phyloP scores from a whole-genome alignment of 768 basidiomycete species.

The Chalciporus sphaerocephalus region DNA sequence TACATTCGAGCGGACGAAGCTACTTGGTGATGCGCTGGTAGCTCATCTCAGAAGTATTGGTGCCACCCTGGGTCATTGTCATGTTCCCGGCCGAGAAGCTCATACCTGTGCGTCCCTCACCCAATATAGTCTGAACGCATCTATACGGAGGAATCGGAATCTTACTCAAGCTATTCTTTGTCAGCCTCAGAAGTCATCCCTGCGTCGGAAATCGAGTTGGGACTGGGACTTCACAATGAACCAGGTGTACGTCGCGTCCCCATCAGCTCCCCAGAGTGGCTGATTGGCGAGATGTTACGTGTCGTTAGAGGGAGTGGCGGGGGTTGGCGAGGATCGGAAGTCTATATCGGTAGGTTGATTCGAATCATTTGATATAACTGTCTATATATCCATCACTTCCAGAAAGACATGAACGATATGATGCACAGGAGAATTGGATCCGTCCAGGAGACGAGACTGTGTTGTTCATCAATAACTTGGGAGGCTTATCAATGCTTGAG shows the following conservation, averaged over 20 bases:
- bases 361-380: too few species aligned
- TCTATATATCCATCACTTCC: not conserved
- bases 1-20: conserved; percentile 17
- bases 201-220: conserved; percentile 35
- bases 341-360: conserved; percentile 4
- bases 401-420: not conserved
- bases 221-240: conserved; percentile 56
- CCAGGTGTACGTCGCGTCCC: conserved; percentile 32
- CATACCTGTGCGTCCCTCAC: conserved; percentile 8
- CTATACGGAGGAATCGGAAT: too few species aligned
- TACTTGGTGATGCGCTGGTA: conserved; percentile 32
- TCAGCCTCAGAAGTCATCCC: conserved; percentile 5
- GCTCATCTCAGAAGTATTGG: conserved; percentile 33
- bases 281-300: conserved; percentile 29
- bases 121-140: too few species aligned
- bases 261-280: conserved; percentile 21
- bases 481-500: conserved; percentile 49
- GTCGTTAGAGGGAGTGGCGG: conserved; percentile 16
- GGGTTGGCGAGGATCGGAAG: conserved; percentile 12
- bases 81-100: conserved; percentile 44
- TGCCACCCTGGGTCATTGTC: conserved; percentile 50
- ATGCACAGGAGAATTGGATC: conserved; percentile 12
- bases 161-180: too few species aligned
- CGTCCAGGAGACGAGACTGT: conserved; percentile 31
- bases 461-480: conserved; percentile 54